Evolutionary conservation across 2,329 filamentous ascomycete species (phyloP).

Genomic region (Pyricularia pennisetigena): DNA sequence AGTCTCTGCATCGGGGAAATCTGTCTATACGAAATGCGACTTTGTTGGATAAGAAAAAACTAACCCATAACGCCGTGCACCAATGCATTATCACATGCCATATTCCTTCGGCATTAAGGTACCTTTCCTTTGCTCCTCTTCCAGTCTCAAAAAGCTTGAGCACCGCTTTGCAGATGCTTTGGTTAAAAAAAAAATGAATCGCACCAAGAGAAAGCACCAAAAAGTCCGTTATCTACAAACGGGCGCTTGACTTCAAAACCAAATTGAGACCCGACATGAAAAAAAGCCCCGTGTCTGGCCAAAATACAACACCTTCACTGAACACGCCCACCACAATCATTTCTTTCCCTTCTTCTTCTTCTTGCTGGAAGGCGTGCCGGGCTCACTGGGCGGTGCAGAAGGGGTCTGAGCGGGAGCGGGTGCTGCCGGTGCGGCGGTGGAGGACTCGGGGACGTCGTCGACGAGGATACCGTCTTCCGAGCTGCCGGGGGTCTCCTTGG

Average conservation of each 20-base stretch:
- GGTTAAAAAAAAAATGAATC: background rate
- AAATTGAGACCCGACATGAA: background rate
- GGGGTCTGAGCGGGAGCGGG: background rate
- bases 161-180: background rate
- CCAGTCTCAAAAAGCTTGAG: background rate
- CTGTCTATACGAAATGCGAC: background rate
- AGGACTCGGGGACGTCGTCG: constrained; percentile 41
- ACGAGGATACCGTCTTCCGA: constrained; percentile 75
- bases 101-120: background rate
- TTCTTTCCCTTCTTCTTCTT: constrained; percentile 56
- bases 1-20: background rate
- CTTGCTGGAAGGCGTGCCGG: constrained; percentile 25
- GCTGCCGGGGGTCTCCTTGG: constrained; percentile 29
- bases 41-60: background rate
- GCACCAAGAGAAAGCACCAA: background rate
- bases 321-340: constrained; percentile 16
- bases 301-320: background rate
- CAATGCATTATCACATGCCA: background rate
- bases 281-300: background rate
- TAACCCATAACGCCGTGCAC: background rate
- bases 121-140: background rate
- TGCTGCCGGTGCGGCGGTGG: background rate
- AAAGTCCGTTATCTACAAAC: background rate
- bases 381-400: constrained; percentile 2
- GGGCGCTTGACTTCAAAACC: background rate